Evolutionary conservation across 192 early-diverging fungal species (phyloP), one percentile per base, ranked within the genome.

Genomic region (Chytriomyces hyalinus): DNA sequence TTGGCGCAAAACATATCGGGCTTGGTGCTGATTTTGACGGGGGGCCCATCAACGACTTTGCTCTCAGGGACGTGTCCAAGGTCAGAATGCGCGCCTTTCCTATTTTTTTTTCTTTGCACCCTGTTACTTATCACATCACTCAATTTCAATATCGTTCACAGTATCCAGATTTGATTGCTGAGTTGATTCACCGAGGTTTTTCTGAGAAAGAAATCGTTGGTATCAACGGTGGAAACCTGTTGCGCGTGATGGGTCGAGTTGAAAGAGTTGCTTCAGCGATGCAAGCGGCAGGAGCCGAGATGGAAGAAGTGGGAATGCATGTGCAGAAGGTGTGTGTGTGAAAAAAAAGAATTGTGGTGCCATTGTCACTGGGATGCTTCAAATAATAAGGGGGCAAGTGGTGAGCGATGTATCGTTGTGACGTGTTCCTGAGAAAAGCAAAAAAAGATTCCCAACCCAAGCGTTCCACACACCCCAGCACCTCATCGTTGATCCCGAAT

Each of bases 21-120:
- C 28, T 92, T 4, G 91, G 91, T 0, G 81, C 86, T 20, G 91
- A 92, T 75, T 92, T 86, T 78, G 88, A 92, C 74, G 91, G 91
- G 0, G 87, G 88, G 28, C 70, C 69, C 4, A 63, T 76, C 13
- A 84, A 84, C 4, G 85, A 89, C 10, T 65, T 62, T 20, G 90
- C 89, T 3, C 65, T 91, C 17, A 90, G 90, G 75, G 91, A 90
- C 74, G 88, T 90, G 6, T 80, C 83, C 44, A 88, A 82, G 80
- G 82, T 84, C 63, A 20, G 72, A 13, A 8, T 57, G 45, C 9
- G n/a, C 6, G 5, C 47, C 13, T 15, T 49, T 11, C 11, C 10
- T 26, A 2, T 24, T 26, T 20, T 47, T 22, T 6, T 61, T n/a
- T 24, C 50, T 76, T 6, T n/a, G 49, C 51, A n/a, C 22, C 10